These are phyloP conservation scores for Thalassiosira mediterranea DNA, from an alignment of 352 stramenopile genomes.

Conservation along the genomic window DNA sequence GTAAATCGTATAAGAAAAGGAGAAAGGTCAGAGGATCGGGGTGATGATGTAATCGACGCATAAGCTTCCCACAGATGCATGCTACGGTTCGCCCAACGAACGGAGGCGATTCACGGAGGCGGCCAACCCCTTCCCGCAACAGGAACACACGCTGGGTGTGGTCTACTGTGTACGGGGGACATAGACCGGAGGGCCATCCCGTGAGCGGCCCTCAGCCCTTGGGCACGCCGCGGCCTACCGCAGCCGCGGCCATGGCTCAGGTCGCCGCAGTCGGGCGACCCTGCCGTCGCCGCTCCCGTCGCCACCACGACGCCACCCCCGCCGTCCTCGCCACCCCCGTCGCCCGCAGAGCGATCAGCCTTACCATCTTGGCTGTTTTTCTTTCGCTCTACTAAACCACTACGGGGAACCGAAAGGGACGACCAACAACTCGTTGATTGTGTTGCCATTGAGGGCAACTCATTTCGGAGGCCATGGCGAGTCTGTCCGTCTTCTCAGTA, in stretches of 20 bases:
- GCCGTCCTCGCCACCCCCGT: not conserved
- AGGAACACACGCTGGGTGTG: not conserved
- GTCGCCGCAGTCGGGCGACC: not conserved
- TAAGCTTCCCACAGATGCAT: not conserved
- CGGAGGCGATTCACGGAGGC: not conserved
- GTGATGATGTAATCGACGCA: not conserved
- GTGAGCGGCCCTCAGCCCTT: too few species aligned
- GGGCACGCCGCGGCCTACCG: too few species aligned
- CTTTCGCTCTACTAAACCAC: conserved; percentile 4
- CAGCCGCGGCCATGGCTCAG: not conserved
- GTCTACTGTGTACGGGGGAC: not conserved
- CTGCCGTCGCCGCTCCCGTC: not conserved
- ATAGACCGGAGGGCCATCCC: not conserved
- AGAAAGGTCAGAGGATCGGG: not conserved
- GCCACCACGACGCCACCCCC: not conserved
- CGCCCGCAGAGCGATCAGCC: conserved; percentile 7
- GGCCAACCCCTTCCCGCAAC: not conserved
- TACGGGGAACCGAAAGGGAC: not conserved
- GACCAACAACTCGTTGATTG: not conserved
- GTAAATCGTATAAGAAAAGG: not conserved
- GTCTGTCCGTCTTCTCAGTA: conserved; percentile 27
- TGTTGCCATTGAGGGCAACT: not conserved
- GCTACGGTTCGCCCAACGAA: not conserved
- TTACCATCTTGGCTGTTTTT: conserved; percentile 49
- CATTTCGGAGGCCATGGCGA: not conserved